Conservation (phyloP, 2,329 filamentous ascomycete genomes). For the Shiraia sp. region DNA sequence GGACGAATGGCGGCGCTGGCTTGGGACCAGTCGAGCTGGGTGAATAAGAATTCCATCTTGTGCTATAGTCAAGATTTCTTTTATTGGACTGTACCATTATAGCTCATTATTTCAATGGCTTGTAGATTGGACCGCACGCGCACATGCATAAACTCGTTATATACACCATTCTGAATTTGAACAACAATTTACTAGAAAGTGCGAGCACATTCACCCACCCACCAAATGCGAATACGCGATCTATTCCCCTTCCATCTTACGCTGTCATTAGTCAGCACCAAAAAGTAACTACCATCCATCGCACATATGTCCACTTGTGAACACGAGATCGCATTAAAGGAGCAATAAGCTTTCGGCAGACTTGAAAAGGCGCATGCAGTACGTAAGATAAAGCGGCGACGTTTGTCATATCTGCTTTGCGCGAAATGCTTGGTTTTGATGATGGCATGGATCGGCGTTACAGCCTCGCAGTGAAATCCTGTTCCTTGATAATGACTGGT, state of each 20-base stretch:
- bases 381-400: slow-evolving; percentile 3
- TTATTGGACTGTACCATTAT: not conserved
- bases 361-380: slow-evolving; percentile 3
- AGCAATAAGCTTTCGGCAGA: not conserved
- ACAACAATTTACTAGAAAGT: not conserved
- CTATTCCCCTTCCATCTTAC: not conserved
- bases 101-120: no score
- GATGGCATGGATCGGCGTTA: slow-evolving; percentile 1
- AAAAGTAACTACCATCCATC: not conserved
- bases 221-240: not conserved
- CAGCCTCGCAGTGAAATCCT: slow-evolving; percentile 2
- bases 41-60: not conserved
- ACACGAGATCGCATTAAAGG: not conserved
- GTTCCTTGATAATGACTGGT: not conserved
- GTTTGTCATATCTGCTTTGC: slow-evolving; percentile 7
- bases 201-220: no score
- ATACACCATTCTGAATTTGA: not conserved
- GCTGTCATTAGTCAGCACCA: slow-evolving; percentile 1
- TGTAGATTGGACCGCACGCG: not conserved
- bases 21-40: slow-evolving; percentile 1
- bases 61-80: not conserved
- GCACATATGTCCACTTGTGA: not conserved
- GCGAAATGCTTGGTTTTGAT: slow-evolving; percentile 4
- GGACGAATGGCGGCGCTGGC: slow-evolving; percentile 5
- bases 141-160: not conserved